Evolutionary conservation across 2,329 filamentous ascomycete species (phyloP), one percentile per base, ranked within the genome.

Genomic region (Drechslerella coelobrocha): DNA sequence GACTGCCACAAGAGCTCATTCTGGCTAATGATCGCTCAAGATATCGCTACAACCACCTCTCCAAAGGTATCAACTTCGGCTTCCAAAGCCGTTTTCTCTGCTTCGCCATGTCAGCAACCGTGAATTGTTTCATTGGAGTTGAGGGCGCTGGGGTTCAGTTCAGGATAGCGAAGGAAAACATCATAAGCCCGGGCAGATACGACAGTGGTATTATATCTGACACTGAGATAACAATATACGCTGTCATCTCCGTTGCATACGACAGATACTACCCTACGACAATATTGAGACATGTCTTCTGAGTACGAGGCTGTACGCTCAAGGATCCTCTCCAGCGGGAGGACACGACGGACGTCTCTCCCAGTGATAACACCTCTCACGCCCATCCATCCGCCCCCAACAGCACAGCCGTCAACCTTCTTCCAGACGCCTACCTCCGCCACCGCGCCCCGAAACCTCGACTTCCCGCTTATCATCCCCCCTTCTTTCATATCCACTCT

Each of bases 291-390:
- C 27, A 72, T 26, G 62, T n/a, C 61, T n/a, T 72, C 61, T 37
- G 61, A 56, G 55, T 71, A 48, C 53, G 50, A 68, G 48, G 37
- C 24, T 21, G 65, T 68, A 17, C 53, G 57, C n/a, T 55, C 60
- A 10, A 55, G 45, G 60, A 73, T 68, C 29, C 29, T 68, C 47
- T 60, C 60, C 24, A 39, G 53, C 23, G 41, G 24, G 12, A 10
- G 31, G 8, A 39, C 19, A 10, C 48, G 19, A 34, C 63, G 45
- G 34, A 17, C 53, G 24, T 47, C 43, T 9, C 57, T 43, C 31
- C 47, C 52, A 26, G 21, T 26, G 17, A 19, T 50, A n/a, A 21
- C 53, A 7, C 52, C 57, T 26, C 47, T 52, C 24, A 23, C 61
- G 1, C 23, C 41, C n/a, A 65, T 51, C 8, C 21, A 43, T 31